Base-by-base conservation (phyloP, 495 filamentous ascomycete genomes). In the Lepraria neglecta region DNA sequence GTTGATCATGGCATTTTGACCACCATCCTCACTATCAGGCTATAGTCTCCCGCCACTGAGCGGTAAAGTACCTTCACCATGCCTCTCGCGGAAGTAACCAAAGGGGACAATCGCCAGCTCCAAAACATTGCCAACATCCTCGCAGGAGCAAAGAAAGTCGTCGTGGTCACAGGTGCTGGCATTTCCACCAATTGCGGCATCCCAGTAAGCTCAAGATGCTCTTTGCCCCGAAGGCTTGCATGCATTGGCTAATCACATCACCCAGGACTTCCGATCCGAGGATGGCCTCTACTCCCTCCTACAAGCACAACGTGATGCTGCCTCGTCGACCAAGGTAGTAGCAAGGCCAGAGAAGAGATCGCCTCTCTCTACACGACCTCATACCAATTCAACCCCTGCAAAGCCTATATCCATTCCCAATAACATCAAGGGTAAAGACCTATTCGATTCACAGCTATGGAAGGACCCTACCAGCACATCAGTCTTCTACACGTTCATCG, bases 121-220 rank as follows among this genome's bases (percentile, higher is more conserved):
- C 83, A 86, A 60, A 70, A 79, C 24, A 81, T 88, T 59, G 85
- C 85, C 57, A 77, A 86, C 64, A 67, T 75, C 1, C 71, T 88
- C 43, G 79, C 75, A 56, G 82, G 84, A 61, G 78, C 86, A 4
- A 77, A 77, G 57, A 87, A 85, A 59, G 75, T 85, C 9, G 78
- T 89, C 33, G 80, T 89, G 10, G 74, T 89, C 27, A 88, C 86
- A 0, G 86, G 86, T 38, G 86, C 86, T 51, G 86, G 86, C 30
- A 88, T 88, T 56, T 86, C 83, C 64, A 88, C 85, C 48, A 88
- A 86, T 68, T 87, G 82, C 60, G 85, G 85, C 43, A 88, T 88
- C 62, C 85, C 85, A 17, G 85, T 88, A 73, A 66, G 82, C 48
- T 40, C 11, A 9, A 43, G 4, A 45, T 15, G 19, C 17, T 55